These are phyloP conservation scores for Paramecium caudatum DNA, from an alignment of 73 alveolate species.

Conservation along the genomic window DNA sequence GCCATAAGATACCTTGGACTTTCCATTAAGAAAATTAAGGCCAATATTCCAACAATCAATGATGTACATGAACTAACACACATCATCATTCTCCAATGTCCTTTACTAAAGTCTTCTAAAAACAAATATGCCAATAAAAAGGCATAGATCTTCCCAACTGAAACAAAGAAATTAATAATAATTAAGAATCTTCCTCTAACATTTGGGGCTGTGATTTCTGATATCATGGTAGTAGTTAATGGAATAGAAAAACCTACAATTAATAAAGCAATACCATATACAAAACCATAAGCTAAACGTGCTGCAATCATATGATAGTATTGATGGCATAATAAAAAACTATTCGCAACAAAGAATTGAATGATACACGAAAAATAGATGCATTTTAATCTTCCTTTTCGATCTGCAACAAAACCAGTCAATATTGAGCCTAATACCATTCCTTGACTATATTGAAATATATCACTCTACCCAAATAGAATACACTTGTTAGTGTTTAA, in stretches of 20 bases:
- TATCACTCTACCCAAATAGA: slow-evolving; percentile 70
- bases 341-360: slow-evolving; percentile 56
- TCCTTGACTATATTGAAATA: slow-evolving; percentile 60
- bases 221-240: slow-evolving; percentile 72
- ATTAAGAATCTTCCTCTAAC: slow-evolving; percentile 75
- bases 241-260: slow-evolving; percentile 72
- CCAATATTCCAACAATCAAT: slow-evolving; percentile 52
- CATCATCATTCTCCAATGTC: slow-evolving; percentile 78
- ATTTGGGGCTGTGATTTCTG: slow-evolving; percentile 69
- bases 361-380: not conserved
- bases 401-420: slow-evolving; percentile 66
- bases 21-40: slow-evolving; percentile 56
- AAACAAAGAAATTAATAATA: slow-evolving; percentile 70
- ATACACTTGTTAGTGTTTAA: slow-evolving; percentile 66
- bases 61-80: slow-evolving; percentile 63
- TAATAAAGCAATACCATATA: slow-evolving; percentile 38
- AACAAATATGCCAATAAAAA: slow-evolving; percentile 69
- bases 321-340: slow-evolving; percentile 10
- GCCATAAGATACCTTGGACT: slow-evolving; percentile 75
- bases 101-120: slow-evolving; percentile 55
- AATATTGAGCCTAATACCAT: slow-evolving; percentile 48
- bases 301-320: slow-evolving; percentile 54
- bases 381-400: slow-evolving; percentile 58
- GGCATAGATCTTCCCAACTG: slow-evolving; percentile 72
- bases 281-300: slow-evolving; percentile 71